phyloP scores from a whole-genome alignment of 2,329 filamentous ascomycete species.

The Trichothecium sympodiale region DNA sequence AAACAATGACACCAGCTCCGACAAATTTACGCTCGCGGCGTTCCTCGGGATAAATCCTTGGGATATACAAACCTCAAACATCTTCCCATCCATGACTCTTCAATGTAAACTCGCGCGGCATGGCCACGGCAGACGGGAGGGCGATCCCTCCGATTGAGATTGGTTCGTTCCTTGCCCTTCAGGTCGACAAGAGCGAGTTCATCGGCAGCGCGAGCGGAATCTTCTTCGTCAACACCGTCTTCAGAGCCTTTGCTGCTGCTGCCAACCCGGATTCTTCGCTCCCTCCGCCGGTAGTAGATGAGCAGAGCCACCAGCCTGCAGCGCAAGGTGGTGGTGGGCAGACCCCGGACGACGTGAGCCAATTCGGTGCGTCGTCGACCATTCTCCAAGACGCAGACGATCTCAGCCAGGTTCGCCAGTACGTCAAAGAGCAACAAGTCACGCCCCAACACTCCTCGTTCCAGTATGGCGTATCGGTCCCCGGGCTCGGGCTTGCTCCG shows the following conservation, averaged over 20 bases:
- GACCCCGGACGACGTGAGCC: background rate
- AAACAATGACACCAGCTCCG: too few relatives aligned
- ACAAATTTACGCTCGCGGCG: too few relatives aligned
- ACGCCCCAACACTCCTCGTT: background rate
- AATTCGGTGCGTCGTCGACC: background rate
- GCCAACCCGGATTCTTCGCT: constrained; percentile 12
- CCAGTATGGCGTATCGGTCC: constrained; percentile 8
- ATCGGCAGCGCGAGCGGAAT: constrained; percentile 40
- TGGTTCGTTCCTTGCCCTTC: constrained; percentile 4
- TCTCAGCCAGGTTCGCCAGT: background rate
- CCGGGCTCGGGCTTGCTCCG: constrained; percentile 15
- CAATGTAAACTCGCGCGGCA: too few relatives aligned
- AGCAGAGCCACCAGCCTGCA: background rate
- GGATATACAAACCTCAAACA: too few relatives aligned
- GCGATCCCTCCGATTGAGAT: constrained; percentile 5
- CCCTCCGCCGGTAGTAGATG: constrained; percentile 8
- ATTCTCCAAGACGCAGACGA: background rate
- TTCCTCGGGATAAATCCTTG: too few relatives aligned
- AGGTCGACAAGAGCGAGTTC: constrained; percentile 26
- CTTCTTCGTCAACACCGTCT: constrained; percentile 42
- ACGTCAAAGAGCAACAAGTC: constrained; percentile 1
- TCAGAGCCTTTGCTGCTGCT: constrained; percentile 32
- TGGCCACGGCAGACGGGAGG: background rate
- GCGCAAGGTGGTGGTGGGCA: too few relatives aligned
- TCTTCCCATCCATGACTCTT: too few relatives aligned